phyloP scores from a whole-genome alignment of 176 grass and related monocot genomes.

The Musa beccarii region DNA sequence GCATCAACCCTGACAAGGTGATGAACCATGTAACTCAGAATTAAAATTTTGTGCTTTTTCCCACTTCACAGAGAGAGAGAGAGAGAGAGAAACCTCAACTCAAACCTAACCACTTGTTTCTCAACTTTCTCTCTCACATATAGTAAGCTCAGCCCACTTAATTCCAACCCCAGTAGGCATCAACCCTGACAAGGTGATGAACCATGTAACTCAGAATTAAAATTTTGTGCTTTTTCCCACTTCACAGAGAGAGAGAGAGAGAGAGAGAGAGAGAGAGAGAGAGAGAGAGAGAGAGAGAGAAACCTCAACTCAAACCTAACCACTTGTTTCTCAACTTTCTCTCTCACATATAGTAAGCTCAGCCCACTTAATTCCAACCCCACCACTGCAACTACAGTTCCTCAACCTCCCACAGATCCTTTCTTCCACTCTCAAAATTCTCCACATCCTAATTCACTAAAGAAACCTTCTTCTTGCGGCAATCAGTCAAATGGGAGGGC shows the following conservation, averaged over 20 bases:
- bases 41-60: no score
- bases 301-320: background rate
- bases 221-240: no score
- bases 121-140: background rate
- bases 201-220: no score
- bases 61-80: no score
- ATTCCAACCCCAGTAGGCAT: no score
- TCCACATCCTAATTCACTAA: background rate
- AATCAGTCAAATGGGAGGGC: background rate
- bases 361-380: no score
- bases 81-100: background rate
- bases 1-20: background rate
- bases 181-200: background rate
- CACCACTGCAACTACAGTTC: background rate
- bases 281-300: no score
- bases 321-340: background rate
- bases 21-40: background rate
- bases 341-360: background rate
- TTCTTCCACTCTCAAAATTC: background rate
- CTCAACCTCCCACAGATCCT: background rate
- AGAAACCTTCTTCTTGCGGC: background rate
- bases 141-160: no score
- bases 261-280: no score
- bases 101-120: background rate
- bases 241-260: background rate